Evolutionary conservation across 179 eudicot genomes (phyloP).

Genomic region (Beta macrorhiza): DNA sequence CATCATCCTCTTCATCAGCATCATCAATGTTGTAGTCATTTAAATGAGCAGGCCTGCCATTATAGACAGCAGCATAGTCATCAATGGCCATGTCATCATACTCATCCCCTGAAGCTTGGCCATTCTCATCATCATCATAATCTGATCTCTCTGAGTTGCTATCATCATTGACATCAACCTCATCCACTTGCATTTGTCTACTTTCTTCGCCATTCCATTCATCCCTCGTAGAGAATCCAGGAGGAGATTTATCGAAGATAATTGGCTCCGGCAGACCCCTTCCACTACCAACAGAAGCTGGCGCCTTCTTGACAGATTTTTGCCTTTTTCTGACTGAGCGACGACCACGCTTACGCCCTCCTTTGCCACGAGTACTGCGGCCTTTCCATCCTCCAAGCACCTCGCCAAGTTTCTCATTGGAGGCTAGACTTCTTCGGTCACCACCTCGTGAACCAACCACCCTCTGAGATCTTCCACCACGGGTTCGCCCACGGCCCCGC

Average conservation of each 20-base stretch:
- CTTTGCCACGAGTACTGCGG: constrained; percentile 54
- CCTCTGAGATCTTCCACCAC: constrained; percentile 64
- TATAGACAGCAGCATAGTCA: constrained; percentile 38
- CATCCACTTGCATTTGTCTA: constrained; percentile 28
- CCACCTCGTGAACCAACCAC: constrained; percentile 34
- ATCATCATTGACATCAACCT: constrained; percentile 36
- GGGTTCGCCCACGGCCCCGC: constrained; percentile 48
- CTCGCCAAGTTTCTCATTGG: constrained; percentile 39
- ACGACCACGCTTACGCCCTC: constrained; percentile 60
- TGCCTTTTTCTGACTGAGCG: constrained; percentile 51
- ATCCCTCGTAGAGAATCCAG: constrained; percentile 34
- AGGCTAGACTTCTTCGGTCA: constrained; percentile 31
- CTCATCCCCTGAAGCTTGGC: constrained; percentile 47
- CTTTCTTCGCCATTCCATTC: constrained; percentile 46
- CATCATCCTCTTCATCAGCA: constrained; percentile 44
- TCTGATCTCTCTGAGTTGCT: constrained; percentile 65
- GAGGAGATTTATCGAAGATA: constrained; percentile 36
- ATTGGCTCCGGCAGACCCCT: constrained; percentile 29
- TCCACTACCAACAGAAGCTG: constrained; percentile 10
- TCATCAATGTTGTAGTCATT: constrained; percentile 35
- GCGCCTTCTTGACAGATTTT: constrained; percentile 43
- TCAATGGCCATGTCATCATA: constrained; percentile 43
- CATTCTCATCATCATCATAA: constrained; percentile 48
- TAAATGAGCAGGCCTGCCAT: constrained; percentile 34
- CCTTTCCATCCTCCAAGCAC: constrained; percentile 62